Evolutionary conservation across 2,329 filamentous ascomycete species (phyloP), one percentile per base, ranked within the genome.

Genomic region (Diaporthe sp.): DNA sequence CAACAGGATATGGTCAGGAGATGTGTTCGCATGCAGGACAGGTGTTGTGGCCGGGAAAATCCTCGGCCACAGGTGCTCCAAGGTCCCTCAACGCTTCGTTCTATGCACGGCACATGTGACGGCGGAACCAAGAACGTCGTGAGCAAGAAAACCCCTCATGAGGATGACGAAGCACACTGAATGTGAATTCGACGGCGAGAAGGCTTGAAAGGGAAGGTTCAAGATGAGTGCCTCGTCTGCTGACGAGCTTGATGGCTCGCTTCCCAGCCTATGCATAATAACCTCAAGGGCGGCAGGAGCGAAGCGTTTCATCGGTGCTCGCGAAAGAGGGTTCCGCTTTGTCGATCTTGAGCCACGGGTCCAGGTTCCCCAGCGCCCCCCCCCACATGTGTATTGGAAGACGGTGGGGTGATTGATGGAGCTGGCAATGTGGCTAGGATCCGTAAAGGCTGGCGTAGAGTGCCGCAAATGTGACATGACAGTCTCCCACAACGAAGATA

Each of bases 201-300:
- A 34, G 3, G 31, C n/a, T 44, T n/a, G 25, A 31, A 49, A 10
- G 42, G 51, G 28, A 28, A 49, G 42, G 25, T 17, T 37, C 39
- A 10, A 34, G 34, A 34, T 37, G 12, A 42, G 6, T 8, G 31
- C 25, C n/a, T 39, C n/a, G 6, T 63, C 28, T 57, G n/a, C 55
- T 63, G 42, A 13, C 37, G 25, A 37, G 22, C 42, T 25, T 22
- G 13, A 37, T 20, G 57, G 70, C 70, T 61, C 31, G 55, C 8
- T 61, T 63, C 25, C 47, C 70, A 71, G 68, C 70, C 70, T 15
- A 31, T 20, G 47, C 42, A 37, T 31, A 20, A 51, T 57, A 31
- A 63, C 39, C 44, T 25, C 17, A 13, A 63, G 49, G 47, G 42
- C 44, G 28, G 51, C 28, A 72, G 65, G 58, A 63, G 57, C 25